Base-by-base conservation (phyloP, 306 rosid species). In the Rosa multiflora region DNA sequence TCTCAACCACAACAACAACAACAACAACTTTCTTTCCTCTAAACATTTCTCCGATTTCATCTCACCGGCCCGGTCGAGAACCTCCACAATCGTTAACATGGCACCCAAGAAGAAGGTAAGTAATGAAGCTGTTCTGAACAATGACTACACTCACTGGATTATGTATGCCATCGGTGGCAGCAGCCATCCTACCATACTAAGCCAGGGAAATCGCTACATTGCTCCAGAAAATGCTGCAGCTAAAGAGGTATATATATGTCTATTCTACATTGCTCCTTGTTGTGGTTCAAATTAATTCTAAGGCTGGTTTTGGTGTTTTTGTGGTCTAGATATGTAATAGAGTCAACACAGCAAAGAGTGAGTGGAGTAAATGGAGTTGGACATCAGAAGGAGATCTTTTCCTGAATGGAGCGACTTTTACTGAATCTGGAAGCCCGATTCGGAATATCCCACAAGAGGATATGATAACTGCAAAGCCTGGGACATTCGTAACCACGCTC, bases 61-160 rank as follows among this genome's bases (percentile, higher is more conserved):
- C 59, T 62, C 35, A 3, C 73, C 84, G 13, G 23, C 86, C 69
- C 70, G 52, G 51, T 73, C 77, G 5, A 85, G 77, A 53, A 64
- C 94, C 51, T 77, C 88, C 0, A 80, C 90, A 0, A 78, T 90
- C 79, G 68, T 90, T 70, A 93, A 94, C 81, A 92, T 94, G 97
- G 93, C 97, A 15, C 81, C 99, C 49, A 20, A 81, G 82, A 83
- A 85, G 46, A 94, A 94, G 99, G 98, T 90, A 8, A 17, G 6
- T 62, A 85, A 55, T 23, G 7, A 44, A 61, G 15, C 37, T 73
- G 63, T 88, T 26, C 89, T 88, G 66, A 88, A 86, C 84, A 84
- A 90, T 71, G 89, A 85, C 83, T 88, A 85, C 78, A 90, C 90
- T 67, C 91, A 90, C 46, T 64, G 23, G 70, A 35, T 6, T 90